Base-by-base conservation (phyloP, 164 flowering plant genomes). In the Vitis cinerea region DNA sequence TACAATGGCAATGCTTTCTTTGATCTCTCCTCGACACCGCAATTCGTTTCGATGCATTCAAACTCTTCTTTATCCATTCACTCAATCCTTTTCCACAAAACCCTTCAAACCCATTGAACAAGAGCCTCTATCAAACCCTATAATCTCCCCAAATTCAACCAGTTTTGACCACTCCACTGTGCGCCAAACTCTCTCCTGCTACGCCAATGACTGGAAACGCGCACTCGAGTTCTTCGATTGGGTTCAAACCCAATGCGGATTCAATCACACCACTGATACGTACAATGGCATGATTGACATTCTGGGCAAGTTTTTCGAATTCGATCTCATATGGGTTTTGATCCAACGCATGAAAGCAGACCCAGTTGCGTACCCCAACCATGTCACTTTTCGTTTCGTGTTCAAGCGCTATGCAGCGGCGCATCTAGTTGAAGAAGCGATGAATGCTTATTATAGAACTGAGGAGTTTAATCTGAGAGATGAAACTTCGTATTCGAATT, bases 211-310 rank as follows among this genome's bases (percentile, higher is more conserved):
- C 73, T 91, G 93, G 90, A 84, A 79, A 61, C 75, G 83, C 0
- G 96, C 96, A 0, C 61, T 86, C 19, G 97, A 93, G 19, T 95
- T 92, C 85, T 93, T 92, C 87, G 81, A 84, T 52, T 95, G 99
- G 99, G 87, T 80, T 15, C 85, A 88, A 51, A 59, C 71, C 2
- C 72, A 82, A 9, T 62, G 62, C 68, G 69, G 67, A 9, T 88
- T 86, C 74, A 52, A 63, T 8, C 99, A 93, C 85, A 85, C 77
- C 48, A 74, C 84, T 15, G 81, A 83, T 7, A 87, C 94, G 1
- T 88, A 75, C 80, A 95, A 95, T 67, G 74, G 74, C 14, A 80
- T 90, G 80, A 83, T 95, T 6, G 96, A 91, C 70, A 76, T 93
- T 16, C 68, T 90, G 55, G 99, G 96, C 61, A 95, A 93, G 86